Evolutionary conservation across 1,284 basidiomycete genomes (phyloP).

Genomic region (Fomitopsis betulina): DNA sequence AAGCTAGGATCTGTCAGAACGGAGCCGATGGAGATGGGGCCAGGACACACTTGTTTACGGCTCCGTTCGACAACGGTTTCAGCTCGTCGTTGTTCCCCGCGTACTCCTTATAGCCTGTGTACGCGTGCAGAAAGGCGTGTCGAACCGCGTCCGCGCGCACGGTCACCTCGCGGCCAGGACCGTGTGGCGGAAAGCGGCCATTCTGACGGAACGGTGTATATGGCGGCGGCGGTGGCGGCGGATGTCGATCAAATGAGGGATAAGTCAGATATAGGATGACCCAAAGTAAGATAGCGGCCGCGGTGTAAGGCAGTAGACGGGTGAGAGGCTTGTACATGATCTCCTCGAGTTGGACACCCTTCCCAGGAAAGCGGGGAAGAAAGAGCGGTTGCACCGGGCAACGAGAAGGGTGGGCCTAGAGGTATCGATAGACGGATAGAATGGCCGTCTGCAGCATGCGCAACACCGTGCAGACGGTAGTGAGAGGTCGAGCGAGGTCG

Average conservation of each 20-base stretch:
- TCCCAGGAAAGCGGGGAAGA: too few relatives aligned
- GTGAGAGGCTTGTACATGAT: slow-evolving; percentile 2
- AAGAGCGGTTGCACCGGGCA: too few relatives aligned
- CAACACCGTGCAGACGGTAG: too few relatives aligned
- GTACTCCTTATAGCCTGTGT: slow-evolving; percentile 52
- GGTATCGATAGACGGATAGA: too few relatives aligned
- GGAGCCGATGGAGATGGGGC: neutral
- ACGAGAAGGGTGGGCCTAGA: too few relatives aligned
- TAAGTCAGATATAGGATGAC: slow-evolving; percentile 4
- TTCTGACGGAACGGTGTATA: neutral
- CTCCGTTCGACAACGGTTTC: slow-evolving; percentile 41
- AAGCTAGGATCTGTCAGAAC: slow-evolving; percentile 33
- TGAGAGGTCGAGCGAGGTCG: too few relatives aligned
- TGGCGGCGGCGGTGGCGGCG: neutral
- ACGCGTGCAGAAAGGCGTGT: slow-evolving; percentile 58
- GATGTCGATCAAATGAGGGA: slow-evolving; percentile 1
- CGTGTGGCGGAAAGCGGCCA: slow-evolving; percentile 3
- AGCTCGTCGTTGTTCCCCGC: slow-evolving; percentile 61
- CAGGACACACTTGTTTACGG: slow-evolving; percentile 46
- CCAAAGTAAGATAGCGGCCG: slow-evolving; percentile 11
- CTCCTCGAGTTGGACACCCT: too few relatives aligned
- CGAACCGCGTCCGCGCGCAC: slow-evolving; percentile 50
- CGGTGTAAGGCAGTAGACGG: slow-evolving; percentile 4
- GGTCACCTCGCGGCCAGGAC: slow-evolving; percentile 34
- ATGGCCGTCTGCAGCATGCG: too few relatives aligned